Percentiles rank a stretch among this genome's conserved stretches.
phyloP scores from a whole-genome alignment of 2,329 filamentous ascomycete genomes.

The Metarhizium anisopliae region DNA sequence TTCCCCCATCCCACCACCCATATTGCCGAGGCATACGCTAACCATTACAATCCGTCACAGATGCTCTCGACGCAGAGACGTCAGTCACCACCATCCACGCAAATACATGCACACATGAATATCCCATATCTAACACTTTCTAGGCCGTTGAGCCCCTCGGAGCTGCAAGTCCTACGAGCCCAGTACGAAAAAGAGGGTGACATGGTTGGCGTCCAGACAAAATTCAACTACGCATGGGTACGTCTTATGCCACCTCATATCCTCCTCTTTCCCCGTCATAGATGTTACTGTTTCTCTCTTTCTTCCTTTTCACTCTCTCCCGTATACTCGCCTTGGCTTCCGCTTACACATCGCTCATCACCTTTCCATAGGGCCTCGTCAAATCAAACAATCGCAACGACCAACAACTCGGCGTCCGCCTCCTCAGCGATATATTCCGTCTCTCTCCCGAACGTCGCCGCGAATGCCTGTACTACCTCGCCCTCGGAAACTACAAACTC shows the following conservation, averaged over 20 bases:
- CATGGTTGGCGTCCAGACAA: slow-evolving; percentile 93
- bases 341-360: not conserved
- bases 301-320: no score
- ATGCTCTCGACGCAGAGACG: slow-evolving; percentile 97
- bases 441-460: slow-evolving; percentile 83
- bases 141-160: slow-evolving; percentile 81
- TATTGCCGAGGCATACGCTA: not conserved
- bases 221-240: slow-evolving; percentile 99
- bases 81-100: slow-evolving; percentile 28
- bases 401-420: slow-evolving; percentile 87
- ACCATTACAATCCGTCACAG: slow-evolving; percentile 33
- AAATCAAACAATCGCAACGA: slow-evolving; percentile 80
- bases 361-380: slow-evolving; percentile 65
- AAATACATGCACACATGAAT: not conserved
- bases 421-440: slow-evolving; percentile 95
- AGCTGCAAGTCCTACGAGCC: slow-evolving; percentile 83
- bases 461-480: slow-evolving; percentile 97
- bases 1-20: not conserved
- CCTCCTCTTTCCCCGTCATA: not conserved
- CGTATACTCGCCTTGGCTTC: not conserved
- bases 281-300: no score
- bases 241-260: slow-evolving; percentile 11
- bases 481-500: slow-evolving; percentile 94
- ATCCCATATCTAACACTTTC: not conserved
- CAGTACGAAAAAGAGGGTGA: slow-evolving; percentile 98